phyloP scores from a whole-genome alignment of 2,329 filamentous ascomycete species.

The Magnaporthales sp. region DNA sequence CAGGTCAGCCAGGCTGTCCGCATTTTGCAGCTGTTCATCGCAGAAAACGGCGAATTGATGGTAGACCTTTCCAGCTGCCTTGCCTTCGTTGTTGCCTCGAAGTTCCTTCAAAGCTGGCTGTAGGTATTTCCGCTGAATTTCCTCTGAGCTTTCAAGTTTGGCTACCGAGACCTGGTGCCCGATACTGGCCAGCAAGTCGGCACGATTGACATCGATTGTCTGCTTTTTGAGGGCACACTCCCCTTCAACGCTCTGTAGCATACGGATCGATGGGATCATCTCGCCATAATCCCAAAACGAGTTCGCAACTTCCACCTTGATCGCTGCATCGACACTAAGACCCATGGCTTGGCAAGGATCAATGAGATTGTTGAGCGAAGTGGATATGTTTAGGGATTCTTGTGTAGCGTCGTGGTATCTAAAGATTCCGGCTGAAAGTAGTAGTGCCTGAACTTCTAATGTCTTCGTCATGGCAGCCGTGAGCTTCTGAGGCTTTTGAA shows the following conservation, averaged over 20 bases:
- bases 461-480: constrained; percentile 56
- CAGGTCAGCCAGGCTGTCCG: constrained; percentile 77
- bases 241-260: constrained; percentile 67
- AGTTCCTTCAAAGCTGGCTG: constrained; percentile 77
- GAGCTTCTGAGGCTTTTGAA: constrained; percentile 53
- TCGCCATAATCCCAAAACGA: constrained; percentile 94
- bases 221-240: constrained; percentile 57
- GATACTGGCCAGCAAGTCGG: constrained; percentile 78
- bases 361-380: constrained; percentile 73
- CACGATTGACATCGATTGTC: constrained; percentile 60
- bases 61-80: constrained; percentile 78
- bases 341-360: constrained; percentile 59
- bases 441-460: constrained; percentile 67
- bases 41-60: constrained; percentile 95
- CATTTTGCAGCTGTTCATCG: constrained; percentile 84
- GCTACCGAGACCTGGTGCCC: constrained; percentile 86
- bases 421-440: constrained; percentile 66
- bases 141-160: constrained; percentile 80
- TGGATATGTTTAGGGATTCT: constrained; percentile 79
- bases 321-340: constrained; percentile 66
- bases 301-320: constrained; percentile 76
- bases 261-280: constrained; percentile 77
- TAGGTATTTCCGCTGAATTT: constrained; percentile 80
- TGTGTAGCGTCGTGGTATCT: constrained; percentile 75
- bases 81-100: constrained; percentile 55